These are phyloP conservation scores for Crithidia mellificae DNA, from an alignment of 208 protist species.

Conservation along the genomic window DNA sequence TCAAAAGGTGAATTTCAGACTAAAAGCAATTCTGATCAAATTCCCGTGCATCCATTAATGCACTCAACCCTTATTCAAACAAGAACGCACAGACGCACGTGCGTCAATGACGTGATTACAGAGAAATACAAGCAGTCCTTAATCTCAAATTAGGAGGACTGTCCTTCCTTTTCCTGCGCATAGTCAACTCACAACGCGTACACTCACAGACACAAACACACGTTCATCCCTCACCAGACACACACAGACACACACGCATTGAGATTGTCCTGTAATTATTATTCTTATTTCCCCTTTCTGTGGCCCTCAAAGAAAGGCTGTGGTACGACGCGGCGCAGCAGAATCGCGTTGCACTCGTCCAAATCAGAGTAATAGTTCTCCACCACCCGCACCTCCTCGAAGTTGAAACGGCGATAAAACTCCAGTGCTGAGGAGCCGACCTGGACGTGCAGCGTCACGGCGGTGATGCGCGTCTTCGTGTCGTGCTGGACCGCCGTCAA, in stretches of 20 bases:
- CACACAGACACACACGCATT: too few species aligned
- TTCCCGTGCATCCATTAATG: too few species aligned
- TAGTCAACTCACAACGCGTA: too few species aligned
- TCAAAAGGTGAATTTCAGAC: too few species aligned
- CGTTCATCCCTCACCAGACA: background rate
- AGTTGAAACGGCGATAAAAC: conserved; percentile 87
- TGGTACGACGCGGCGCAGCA: conserved; percentile 60
- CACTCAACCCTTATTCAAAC: too few species aligned
- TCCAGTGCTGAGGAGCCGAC: conserved; percentile 71
- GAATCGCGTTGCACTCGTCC: conserved; percentile 70
- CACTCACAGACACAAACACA: too few species aligned
- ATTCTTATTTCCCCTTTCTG: conserved; percentile 41
- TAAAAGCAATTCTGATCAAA: too few species aligned
- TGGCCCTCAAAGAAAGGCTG: conserved; percentile 51
- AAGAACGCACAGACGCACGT: too few species aligned
- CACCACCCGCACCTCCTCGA: conserved; percentile 52
- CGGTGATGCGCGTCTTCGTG: conserved; percentile 44
- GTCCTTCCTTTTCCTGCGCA: too few species aligned
- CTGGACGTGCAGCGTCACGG: conserved; percentile 86
- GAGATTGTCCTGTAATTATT: background rate
- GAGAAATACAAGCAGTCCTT: too few species aligned
- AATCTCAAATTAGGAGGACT: too few species aligned
- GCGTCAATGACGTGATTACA: too few species aligned
- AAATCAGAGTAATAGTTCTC: conserved; percentile 88
- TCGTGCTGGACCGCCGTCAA: conserved; percentile 60